A percentile compares a stretch with the other conserved stretches of the same genome.
These are phyloP conservation scores for Fusarium secorum DNA, from an alignment of 2,329 filamentous ascomycete genomes.

Conservation along the genomic window DNA sequence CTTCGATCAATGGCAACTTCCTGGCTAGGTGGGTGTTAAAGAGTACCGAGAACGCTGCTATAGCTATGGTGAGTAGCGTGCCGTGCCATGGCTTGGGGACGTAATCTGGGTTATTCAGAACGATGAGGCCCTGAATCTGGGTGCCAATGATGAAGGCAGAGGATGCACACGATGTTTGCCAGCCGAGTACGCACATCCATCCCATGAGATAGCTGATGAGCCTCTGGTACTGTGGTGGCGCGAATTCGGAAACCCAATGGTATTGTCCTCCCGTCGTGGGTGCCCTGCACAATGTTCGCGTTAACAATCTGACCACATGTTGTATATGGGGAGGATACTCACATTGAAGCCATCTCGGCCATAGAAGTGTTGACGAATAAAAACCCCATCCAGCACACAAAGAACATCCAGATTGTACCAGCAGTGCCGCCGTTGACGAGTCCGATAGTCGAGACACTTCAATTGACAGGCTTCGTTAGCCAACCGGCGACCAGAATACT, in stretches of 20 bases:
- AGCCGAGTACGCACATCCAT: conserved; percentile 56
- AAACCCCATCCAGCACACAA: conserved; percentile 51
- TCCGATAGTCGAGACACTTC: conserved; percentile 33
- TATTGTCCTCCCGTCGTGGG: conserved; percentile 67
- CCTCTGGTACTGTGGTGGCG: conserved; percentile 57
- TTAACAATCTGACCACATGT: no score
- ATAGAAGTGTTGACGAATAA: conserved; percentile 52
- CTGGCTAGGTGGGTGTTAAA: conserved; percentile 33
- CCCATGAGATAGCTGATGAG: conserved; percentile 61
- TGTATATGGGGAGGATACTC: neutral
- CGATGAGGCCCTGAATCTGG: conserved; percentile 54
- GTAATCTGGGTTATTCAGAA: conserved; percentile 42
- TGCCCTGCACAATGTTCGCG: no score
- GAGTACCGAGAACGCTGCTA: conserved; percentile 24
- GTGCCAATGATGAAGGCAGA: conserved; percentile 54
- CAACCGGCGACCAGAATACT: no score
- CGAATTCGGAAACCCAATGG: conserved; percentile 65
- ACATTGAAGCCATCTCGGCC: conserved; percentile 60
- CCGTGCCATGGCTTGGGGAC: conserved; percentile 31
- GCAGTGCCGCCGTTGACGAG: conserved; percentile 54
- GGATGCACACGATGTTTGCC: conserved; percentile 53
- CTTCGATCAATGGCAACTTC: conserved; percentile 29
- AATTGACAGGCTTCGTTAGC: neutral
- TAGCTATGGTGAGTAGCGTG: conserved; percentile 20
- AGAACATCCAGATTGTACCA: conserved; percentile 56